Evolutionary conservation across 2,329 filamentous ascomycete species (phyloP), one percentile per base, ranked within the genome.

Genomic region (Apiospora rasikravindrae): DNA sequence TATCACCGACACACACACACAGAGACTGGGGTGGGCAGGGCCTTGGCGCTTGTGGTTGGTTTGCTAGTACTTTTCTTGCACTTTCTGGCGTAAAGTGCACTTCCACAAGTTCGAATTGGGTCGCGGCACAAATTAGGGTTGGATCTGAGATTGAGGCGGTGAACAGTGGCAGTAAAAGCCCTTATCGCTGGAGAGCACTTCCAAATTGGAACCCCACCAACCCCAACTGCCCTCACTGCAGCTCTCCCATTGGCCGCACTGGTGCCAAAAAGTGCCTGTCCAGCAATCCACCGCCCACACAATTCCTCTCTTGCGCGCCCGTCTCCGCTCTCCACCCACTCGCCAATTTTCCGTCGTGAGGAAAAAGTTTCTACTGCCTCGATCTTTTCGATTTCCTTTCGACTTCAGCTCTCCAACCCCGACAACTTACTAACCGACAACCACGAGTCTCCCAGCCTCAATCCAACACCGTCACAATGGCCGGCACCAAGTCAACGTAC

Each of bases 401-500:
- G 49, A 57, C 51, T 33, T 53, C 67, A 24, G 40, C 37, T 42
- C 47, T 70, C 51, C 53, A 68, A 22, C 37, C 16, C 70, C 70
- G 66, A 47, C 47, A 51, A 47, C 72, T 61, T 61, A 73, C 72
- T 73, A 73, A 73, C 72, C 57, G 71, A 66, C 71, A 40, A n/a
- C 67, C 70, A 44, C 16, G 44, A 47, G 44, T 57, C 69, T 71
- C 40, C 40, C 66, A 71, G 67, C 69, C 68, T 44, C 57, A 33
- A 57, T 68, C 49, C 76, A 80, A 76, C 57, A 72, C 77, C 80
- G 79, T 78, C 78, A 81, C 74, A 79, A 84, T 83, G 82, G 77
- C 79, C 77, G 73, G 77, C 70, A 74, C 78, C 51, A 79, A 78
- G 78, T 73, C 78, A 45, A 78, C 79, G 79, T 81, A 80, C 77